A percentile compares a stretch with the other conserved stretches of the same genome.
These are phyloP conservation scores for Fusarium tuaranense DNA, from an alignment of 2,329 filamentous ascomycete genomes.

Conservation along the genomic window DNA sequence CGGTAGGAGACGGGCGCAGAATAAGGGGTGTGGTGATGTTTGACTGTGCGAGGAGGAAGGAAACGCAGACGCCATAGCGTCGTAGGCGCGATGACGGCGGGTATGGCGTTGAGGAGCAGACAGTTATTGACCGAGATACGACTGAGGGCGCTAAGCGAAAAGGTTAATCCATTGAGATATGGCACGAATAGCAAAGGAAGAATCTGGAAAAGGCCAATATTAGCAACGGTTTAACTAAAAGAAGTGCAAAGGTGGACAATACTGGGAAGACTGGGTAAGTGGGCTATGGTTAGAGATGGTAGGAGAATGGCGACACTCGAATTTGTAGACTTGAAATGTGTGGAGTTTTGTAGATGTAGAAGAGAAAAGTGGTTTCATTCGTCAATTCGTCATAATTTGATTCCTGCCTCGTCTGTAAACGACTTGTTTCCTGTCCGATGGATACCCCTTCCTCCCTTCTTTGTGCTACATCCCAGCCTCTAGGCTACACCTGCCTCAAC, in stretches of 20 bases:
- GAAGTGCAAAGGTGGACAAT: not conserved
- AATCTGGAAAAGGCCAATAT: not conserved
- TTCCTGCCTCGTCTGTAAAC: not conserved
- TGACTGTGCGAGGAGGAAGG: conserved; percentile 6
- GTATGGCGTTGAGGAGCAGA: conserved; percentile 25
- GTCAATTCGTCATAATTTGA: not conserved
- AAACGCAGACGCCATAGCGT: conserved; percentile 32
- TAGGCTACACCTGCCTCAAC: not conserved
- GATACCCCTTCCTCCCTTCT: not conserved
- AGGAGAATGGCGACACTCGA: not conserved
- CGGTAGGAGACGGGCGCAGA: conserved; percentile 6
- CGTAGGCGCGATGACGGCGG: conserved; percentile 15
- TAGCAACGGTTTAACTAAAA: not conserved
- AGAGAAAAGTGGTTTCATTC: not conserved
- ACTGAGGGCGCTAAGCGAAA: conserved; percentile 5
- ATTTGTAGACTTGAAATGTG: not conserved
- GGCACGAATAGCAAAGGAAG: not conserved
- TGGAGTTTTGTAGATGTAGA: not conserved
- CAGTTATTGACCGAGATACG: conserved; percentile 10
- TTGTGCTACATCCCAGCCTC: not conserved
- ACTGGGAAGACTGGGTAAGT: not conserved
- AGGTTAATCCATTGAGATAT: not conserved
- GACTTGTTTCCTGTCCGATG: not conserved
- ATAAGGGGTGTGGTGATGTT: conserved; percentile 17
- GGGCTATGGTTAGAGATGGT: not conserved